These are phyloP conservation scores for Oldenlandia corymbosa DNA, from an alignment of 257 asterid genomes.

Conservation along the genomic window DNA sequence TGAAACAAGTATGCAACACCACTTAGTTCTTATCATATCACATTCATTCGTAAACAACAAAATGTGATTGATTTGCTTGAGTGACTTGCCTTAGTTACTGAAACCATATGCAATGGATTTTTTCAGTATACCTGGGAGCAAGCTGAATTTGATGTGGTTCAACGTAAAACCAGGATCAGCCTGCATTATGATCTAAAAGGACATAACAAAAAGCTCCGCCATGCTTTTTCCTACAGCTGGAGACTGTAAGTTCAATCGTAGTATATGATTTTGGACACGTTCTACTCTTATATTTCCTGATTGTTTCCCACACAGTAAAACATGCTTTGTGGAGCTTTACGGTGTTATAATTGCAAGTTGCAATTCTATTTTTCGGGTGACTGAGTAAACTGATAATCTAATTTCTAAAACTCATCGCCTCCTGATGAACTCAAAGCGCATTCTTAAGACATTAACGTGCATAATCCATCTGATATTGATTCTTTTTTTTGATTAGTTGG, in stretches of 20 bases:
- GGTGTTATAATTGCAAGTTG: not conserved
- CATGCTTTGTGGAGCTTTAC: not conserved
- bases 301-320: not conserved
- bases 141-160: conserved; percentile 79
- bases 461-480: not conserved
- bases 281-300: not conserved
- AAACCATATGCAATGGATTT: not conserved
- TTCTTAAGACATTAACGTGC: not conserved
- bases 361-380: not conserved
- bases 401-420: too few species aligned
- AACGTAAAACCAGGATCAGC: conserved; percentile 92
- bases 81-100: not conserved
- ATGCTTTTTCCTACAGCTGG: conserved; percentile 98
- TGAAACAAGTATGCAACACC: not conserved
- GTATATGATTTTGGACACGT: not conserved
- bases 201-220: conserved; percentile 63
- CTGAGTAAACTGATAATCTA: too few species aligned
- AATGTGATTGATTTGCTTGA: not conserved
- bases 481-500: conserved; percentile 51
- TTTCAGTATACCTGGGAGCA: conserved; percentile 91
- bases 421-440: not conserved
- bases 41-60: not conserved
- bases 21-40: not conserved
- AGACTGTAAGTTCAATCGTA: conserved; percentile 66
- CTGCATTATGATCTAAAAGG: conserved; percentile 86